These are phyloP conservation scores for Hypoxylon sp. DNA, from an alignment of 2,329 filamentous ascomycete genomes.

Conservation along the genomic window DNA sequence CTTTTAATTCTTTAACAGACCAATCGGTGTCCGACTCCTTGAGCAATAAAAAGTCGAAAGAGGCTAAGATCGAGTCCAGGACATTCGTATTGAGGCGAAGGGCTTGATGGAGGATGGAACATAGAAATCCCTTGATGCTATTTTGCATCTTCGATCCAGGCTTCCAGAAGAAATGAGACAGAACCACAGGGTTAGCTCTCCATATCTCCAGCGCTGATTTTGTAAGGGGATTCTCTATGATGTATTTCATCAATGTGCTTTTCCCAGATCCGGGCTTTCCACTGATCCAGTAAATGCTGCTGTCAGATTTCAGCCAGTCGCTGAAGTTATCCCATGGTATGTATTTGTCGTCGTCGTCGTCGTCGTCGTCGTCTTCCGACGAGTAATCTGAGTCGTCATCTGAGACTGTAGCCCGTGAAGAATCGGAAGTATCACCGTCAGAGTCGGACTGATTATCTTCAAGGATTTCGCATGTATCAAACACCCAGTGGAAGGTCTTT, in stretches of 20 bases:
- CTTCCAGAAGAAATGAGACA: slow-evolving; percentile 36
- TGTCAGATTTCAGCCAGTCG: slow-evolving; percentile 34
- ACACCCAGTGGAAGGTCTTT: slow-evolving; percentile 30
- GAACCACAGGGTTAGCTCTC: neutral
- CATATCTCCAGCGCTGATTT: slow-evolving; percentile 2
- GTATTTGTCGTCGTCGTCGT: neutral
- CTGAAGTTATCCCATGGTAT: slow-evolving; percentile 26
- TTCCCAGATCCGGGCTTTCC: slow-evolving; percentile 42
- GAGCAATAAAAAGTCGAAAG: neutral
- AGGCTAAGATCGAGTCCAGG: slow-evolving; percentile 3
- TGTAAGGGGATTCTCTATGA: slow-evolving; percentile 16
- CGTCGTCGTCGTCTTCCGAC: too few relatives aligned
- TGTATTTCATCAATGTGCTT: slow-evolving; percentile 38
- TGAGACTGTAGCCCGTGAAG: too few relatives aligned
- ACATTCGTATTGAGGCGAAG: neutral
- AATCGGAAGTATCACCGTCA: too few relatives aligned
- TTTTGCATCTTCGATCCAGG: slow-evolving; percentile 25
- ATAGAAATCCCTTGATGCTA: slow-evolving; percentile 27
- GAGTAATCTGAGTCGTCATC: too few relatives aligned
- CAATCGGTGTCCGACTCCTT: slow-evolving; percentile 12
- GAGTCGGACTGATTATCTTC: too few relatives aligned
- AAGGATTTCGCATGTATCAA: too few relatives aligned
- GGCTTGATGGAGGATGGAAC: slow-evolving; percentile 23
- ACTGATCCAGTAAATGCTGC: slow-evolving; percentile 37
- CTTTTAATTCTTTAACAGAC: slow-evolving; percentile 12